Base-by-base conservation (phyloP, 768 basidiomycete species). In the Boletus vermiculosoides region DNA sequence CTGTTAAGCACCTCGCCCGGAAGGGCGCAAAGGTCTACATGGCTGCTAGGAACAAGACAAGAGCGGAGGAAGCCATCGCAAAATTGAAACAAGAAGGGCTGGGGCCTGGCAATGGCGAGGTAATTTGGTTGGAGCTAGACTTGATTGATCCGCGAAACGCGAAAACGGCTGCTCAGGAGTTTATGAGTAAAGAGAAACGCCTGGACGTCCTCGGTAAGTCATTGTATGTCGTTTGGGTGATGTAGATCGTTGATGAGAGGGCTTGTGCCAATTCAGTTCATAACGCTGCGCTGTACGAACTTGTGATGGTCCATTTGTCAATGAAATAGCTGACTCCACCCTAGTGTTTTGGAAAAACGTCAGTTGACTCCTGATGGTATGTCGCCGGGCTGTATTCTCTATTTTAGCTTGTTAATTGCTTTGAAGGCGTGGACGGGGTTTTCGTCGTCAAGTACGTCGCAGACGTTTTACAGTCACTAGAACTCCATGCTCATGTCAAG, bases 11-110 rank as follows among this genome's bases (percentile, higher is more conserved):
- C 58, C 78, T 87, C 20, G 82, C 78, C 0, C 73, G 75, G 8
- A 74, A 70, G 9, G 83, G 84, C 16, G 83, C 84, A 5, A 85
- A 81, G 61, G 81, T 86, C 7, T 85, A 85, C 60, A 75, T 87
- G 58, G 81, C 77, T 0, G 79, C 82, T 8, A 77, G 84, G 18
- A 77, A 73, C 58, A 78, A 80, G 58, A 61, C 62, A 16, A 76
- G 71, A 46, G 84, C 80, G 9, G 73, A 66, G 22, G 77, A 65
- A 8, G 83, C 83, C 2, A 79, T 85, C n/a, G 72, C 70, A 25
- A 65, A 71, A 31, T 69, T 87, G 39, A 66, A 77, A 37, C 57
- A 56, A 4, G 80, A 80, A 41, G 82, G 80, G 0, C 60, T 82
- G 1, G 75, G 62, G 5, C 72, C 76, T 0, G 78, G 77, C 0